Evolutionary conservation across 2,329 filamentous ascomycete species (phyloP), one percentile per base, ranked within the genome.

Genomic region (Cadophora gregata): DNA sequence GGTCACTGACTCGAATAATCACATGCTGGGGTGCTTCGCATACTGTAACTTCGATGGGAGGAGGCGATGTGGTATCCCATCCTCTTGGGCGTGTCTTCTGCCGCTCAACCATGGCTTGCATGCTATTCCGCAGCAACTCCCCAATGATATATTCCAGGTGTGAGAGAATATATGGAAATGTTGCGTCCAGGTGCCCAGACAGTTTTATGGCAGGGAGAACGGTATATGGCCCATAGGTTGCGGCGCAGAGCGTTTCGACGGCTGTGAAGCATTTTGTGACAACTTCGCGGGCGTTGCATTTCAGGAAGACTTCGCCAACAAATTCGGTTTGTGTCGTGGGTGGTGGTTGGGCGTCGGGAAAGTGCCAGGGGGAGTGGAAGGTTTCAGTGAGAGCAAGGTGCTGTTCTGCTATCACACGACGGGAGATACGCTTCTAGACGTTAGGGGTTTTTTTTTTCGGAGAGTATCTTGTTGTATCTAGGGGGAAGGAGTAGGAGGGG

Each of bases 141-240:
- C 96, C 94, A 65, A 99, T 87, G 73, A 99, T 97, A 80, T 99
- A 99, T 80, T 99, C 95, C 61, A 99, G 86, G 77, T 98, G 96
- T 76, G 90, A 96, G 61, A 97, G 86, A 70, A 99, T 98, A 76
- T 97, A 99, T 1, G 96, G 96, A 76, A 99, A 99, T 36, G 90
- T 97, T 4, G 94, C 94, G 33, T 92, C 88, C 2, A 96, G 84
- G 76, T 99, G 93, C 25, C 96, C 96, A 69, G 91, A 86, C 65
- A 99, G 84, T 56, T 86, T 87, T 78, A 99, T 92, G 70, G 93
- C 88, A 5, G 96, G 96, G 1, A 99, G 85, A 60, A 84, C 81
- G 1, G 89, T 85, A 63, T 89, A 84, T 0, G 89, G 83, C 0
- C 91, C 92, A 73, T 96, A 94, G 60, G 90, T 91, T 65, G 89